Evolutionary conservation across 1,284 basidiomycete genomes (phyloP), one percentile per base, ranked within the genome.

Genomic region (Amylostereum areolatum): DNA sequence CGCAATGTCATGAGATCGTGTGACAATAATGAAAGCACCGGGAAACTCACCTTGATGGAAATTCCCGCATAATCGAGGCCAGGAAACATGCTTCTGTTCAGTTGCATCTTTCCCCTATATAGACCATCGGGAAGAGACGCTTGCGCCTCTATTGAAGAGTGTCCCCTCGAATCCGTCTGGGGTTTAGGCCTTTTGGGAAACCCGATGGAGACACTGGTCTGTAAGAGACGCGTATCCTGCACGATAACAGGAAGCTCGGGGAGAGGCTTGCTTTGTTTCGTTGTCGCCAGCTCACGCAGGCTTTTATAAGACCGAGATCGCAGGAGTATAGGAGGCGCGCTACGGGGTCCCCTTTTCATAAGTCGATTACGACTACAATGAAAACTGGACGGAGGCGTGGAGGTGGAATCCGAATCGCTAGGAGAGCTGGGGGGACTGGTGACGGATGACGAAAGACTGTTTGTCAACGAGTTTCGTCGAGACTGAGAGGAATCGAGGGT

Each of bases 141-240:
- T 39, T 75, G 68, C 1, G 66, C 63, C 35, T 75, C 74, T 36
- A 78, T 52, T 2, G 77, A 69, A 7, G 78, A 77, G 56, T 81
- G 78, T 8, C 43, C 46, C 10, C 57, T 52, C 31, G 58, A 50
- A 36, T 59, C 61, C 10, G 54, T 53, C 46, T 60, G 54, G 33
- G 63, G 52, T 40, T 80, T 70, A 5, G 83, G 81, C 12, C 83
- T 75, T 54, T 86, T 86, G 12, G 82, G 81, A 55, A 87, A 86
- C 2, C 83, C 84, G 40, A 82, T 73, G 43, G 66, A 75, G 43
- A 85, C 69, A 46, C 75, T 72, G 9, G 73, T 79, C 42, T 75
- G 68, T 29, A 85, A 57, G 2, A 71, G 77, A 29, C 69, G 70
- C n/a, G 70, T 70, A 47, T 81, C 73, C 6, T 68, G 68, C 36